Conservation (phyloP, 2,329 filamentous ascomycete genomes). For the Exophiala aquamarina region DNA sequence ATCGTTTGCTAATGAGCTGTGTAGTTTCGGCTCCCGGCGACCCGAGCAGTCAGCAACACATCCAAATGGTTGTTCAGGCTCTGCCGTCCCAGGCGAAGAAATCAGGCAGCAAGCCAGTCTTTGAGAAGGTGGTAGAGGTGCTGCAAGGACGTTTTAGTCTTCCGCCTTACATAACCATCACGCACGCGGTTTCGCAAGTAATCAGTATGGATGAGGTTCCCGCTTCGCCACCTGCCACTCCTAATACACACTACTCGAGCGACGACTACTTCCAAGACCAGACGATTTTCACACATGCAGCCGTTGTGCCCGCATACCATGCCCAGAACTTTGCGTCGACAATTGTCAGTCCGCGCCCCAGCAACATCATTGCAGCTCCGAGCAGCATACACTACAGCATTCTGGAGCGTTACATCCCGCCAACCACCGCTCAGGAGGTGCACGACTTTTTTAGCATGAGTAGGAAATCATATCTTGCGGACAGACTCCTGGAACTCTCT, state of each 20-base stretch:
- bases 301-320: constrained; percentile 59
- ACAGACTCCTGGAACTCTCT: constrained; percentile 61
- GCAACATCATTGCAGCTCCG: constrained; percentile 60
- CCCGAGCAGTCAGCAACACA: constrained; percentile 33
- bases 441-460: constrained; percentile 56
- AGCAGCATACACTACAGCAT: constrained; percentile 61
- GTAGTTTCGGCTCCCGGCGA: constrained; percentile 13
- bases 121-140: constrained; percentile 54
- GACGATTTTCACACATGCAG: constrained; percentile 62
- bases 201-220: constrained; percentile 63
- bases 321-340: constrained; percentile 50
- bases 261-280: constrained; percentile 59
- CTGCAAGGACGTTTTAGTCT: constrained; percentile 52
- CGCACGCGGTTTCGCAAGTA: constrained; percentile 58
- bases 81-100: constrained; percentile 52
- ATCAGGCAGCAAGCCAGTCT: constrained; percentile 40
- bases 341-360: constrained; percentile 44
- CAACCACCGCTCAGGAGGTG: constrained; percentile 59
- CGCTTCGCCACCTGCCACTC: constrained; percentile 62
- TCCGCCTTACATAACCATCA: constrained; percentile 62
- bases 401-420: constrained; percentile 66
- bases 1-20: constrained; percentile 5
- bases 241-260: constrained; percentile 46
- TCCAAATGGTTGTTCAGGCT: constrained; percentile 62
- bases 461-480: constrained; percentile 59